Evolutionary conservation across 2,329 filamentous ascomycete genomes (phyloP), one percentile per base, ranked within the genome.

Genomic region (Aspergillus arachidicola): DNA sequence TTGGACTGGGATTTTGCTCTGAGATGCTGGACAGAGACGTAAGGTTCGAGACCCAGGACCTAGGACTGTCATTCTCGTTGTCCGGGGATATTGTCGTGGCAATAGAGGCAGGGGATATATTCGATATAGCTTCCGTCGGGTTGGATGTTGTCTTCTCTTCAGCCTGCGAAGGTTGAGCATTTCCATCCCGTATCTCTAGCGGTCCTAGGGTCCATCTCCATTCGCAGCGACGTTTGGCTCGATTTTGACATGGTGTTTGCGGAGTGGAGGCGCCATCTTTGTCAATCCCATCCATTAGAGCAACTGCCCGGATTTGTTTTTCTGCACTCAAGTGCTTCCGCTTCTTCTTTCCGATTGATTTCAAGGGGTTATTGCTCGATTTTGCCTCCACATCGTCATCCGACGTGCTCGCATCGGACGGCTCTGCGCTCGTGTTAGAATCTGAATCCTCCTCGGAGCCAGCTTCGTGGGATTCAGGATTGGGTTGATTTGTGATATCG

Each of bases 161-260:
- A 6, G 53, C 34, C 19, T 51, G 58, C 36, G 56, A 32, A 14
- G 63, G 51, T 26, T 63, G 55, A 21, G 34, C 48, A 30, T 32
- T 62, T 12, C 64, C 65, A 10, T 64, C 58, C 16, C 36, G 58
- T 28, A 58, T 59, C 19, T 74, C 69, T 32, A 84, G 65, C 12
- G 84, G 80, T 1, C 81, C 84, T 12, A 87, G 73, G 1, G 85
- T 87, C 85, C 85, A 87, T 54, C 80, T 77, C 85, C 85, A 87
- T 68, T 86, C 81, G 23, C 85, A 74, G 30, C 81, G 81, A 45
- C 83, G 79, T 71, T 87, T 87, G 64, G 78, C 79, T 28, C 84
- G 82, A 19, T 82, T 80, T 23, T 84, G 83, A 19, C 84, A 79
- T 4, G 85, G 85, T 3, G 84, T 87, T 57, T 82, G 79, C 0